These are phyloP conservation scores for Sungouiozyma intestinalis DNA, from an alignment of 805 yeast species.

Conservation along the genomic window DNA sequence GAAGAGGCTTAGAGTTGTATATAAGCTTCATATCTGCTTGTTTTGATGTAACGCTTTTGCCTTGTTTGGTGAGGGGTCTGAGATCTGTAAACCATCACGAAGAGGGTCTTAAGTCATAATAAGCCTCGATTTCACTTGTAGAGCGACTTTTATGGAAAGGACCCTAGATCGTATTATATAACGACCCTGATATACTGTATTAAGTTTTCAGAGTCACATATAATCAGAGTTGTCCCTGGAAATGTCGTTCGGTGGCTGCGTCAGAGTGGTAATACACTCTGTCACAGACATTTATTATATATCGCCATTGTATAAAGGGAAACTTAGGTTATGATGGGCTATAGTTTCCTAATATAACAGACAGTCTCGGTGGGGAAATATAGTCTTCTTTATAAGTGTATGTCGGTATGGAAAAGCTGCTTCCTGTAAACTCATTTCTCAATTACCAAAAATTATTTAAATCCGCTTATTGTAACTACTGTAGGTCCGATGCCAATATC, in stretches of 20 bases:
- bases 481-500: neutral
- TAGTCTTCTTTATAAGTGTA: neutral
- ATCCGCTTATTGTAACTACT: neutral
- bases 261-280: too few species aligned
- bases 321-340: too few species aligned
- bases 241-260: too few species aligned
- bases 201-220: too few species aligned
- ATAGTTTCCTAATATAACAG: too few species aligned
- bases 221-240: too few species aligned
- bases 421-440: constrained; percentile 1
- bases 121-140: neutral
- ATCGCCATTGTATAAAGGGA: too few species aligned
- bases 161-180: neutral
- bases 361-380: too few species aligned
- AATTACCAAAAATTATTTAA: neutral
- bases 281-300: too few species aligned
- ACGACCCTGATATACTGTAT: too few species aligned
- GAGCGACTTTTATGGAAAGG: neutral
- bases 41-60: too few species aligned
- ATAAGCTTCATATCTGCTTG: neutral
- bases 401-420: constrained; percentile 1
- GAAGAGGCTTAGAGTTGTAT: neutral
- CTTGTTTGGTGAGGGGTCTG: too few species aligned
- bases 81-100: neutral
- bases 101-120: neutral